Evolutionary conservation across 2,329 filamentous ascomycete species (phyloP), one percentile per base, ranked within the genome.

Genomic region (Diaporthe helianthi): DNA sequence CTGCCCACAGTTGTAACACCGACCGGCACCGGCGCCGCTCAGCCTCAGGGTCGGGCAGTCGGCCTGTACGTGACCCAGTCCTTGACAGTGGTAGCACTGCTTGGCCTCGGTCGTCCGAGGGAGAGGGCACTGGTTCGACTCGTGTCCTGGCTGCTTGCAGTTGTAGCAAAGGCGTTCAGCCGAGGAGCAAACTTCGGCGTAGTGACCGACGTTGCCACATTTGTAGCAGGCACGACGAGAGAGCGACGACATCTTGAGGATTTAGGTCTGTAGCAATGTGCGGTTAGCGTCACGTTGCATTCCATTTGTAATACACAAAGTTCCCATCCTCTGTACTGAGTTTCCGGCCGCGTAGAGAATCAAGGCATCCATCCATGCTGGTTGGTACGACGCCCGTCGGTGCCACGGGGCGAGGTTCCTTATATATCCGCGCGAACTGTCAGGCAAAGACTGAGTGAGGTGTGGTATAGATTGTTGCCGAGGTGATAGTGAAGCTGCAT

Each of bases 1-100:
- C 81, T 97, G 91, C 76, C 93, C 94, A 81, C 96, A 99, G 83
- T 93, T 96, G 84, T 99, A 99, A 90, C 96, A 99, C 76, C 94
- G 93, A 79, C 92, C 90, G 71, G 91, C 90, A 73, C 90, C 89
- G 76, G 91, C 92, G 74, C 92, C 94, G 81, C 90, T 97, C 80
- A 99, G 83, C 76, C 96, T 93, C 73, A 99, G 89, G 72, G 96
- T 98, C 77, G 96, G 96, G 88, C 96, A 99, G 82, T 99, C 96
- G 75, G 96, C 96, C 86, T 99, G 96, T 77, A 99, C 96, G 80
- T 99, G 96, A 75, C 96, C 96, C 72, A 98, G 89, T 70, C 96
- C 96, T 86, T 98, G 96, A 87, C 96, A 99, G 85, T 98, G 96
- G 82, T 99, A 99, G 89, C 96, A 99, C 87, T 99, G 96, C 90